Base-by-base conservation (phyloP, 805 yeast genomes). In the Cyberlindnera saturnus region DNA sequence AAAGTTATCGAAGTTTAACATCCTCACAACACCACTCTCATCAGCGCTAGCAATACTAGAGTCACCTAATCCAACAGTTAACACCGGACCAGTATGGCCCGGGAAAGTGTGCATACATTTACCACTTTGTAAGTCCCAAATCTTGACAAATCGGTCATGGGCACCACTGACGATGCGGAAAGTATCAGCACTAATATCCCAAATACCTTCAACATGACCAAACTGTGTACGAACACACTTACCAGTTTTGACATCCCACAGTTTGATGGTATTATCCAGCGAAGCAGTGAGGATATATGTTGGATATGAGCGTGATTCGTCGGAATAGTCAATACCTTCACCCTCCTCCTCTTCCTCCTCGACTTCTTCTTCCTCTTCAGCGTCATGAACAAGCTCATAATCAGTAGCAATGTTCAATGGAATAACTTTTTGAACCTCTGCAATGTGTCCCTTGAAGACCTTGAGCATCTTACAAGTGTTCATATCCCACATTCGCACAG, bases 151-250 rank as follows among this genome's bases (percentile, higher is more conserved):
- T 49, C 88, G 76, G 67, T 93, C 99, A 59, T 93, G 97, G 1
- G 96, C 90, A 2, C 98, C 98, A 55, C 93, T 82, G 10, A 91
- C 86, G 36, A 93, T 86, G 52, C 99, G 75, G 71, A 93, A 93
- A 33, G 90, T 89, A 67, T 93, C 98, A 1, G 97, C 96, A 15
- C 93, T 88, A 43, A 93, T 84, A 35, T 91, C 88, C 97, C 98
- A 91, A 16, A 93, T 96, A 18, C 99, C 99, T 64, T 93, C 98
- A 42, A 91, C 88, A 60, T 93, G 99, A 3, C 99, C 99, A 67
- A 91, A 93, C 63, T 93, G 91, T 0, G 99, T 93, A 45, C 96
- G 73, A 10, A 89, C 77, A 59, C 98, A 91, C 61, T 80, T 78
- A 4, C 97, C 96, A 1, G 93, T 79, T 48, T 71, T 71, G 28